A percentile compares a stretch with the other conserved stretches of the same genome.
Conservation (phyloP, 2,329 filamentous ascomycete species). For the Penicillium verrucosum region DNA sequence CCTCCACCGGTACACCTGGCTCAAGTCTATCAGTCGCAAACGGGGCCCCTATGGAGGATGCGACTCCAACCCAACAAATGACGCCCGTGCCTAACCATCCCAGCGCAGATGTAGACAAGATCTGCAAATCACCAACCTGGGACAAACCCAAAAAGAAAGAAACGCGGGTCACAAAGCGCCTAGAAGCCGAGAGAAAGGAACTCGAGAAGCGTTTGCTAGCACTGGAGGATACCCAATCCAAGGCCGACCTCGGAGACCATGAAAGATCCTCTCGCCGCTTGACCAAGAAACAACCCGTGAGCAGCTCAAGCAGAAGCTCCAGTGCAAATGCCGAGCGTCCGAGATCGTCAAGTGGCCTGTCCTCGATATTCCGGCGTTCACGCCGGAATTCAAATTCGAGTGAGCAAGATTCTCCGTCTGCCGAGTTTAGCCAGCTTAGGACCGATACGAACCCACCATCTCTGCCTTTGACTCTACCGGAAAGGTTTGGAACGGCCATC, state of each 20-base stretch:
- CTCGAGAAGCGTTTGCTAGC: conserved; percentile 27
- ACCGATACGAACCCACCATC: conserved; percentile 15
- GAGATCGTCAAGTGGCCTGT: conserved; percentile 24
- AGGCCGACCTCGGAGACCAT: conserved; percentile 14
- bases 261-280: conserved; percentile 31
- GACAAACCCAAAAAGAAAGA: conserved; percentile 28
- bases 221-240: conserved; percentile 20
- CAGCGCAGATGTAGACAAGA: conserved; percentile 8
- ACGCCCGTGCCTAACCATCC: conserved; percentile 4
- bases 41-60: conserved; percentile 3
- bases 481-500: conserved; percentile 31
- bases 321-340: conserved; percentile 30
- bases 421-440: conserved; percentile 4
- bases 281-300: conserved; percentile 35
- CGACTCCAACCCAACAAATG: conserved; percentile 2
- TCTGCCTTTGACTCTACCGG: conserved; percentile 27
- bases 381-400: conserved; percentile 26
- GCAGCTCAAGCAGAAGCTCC: conserved; percentile 30
- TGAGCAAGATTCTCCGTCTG: conserved; percentile 9
- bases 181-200: conserved; percentile 35
- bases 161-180: conserved; percentile 29
- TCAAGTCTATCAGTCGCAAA: conserved; percentile 18
- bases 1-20: conserved; percentile 14
- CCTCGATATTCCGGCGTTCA: conserved; percentile 29
- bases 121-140: conserved; percentile 20